Evolutionary conservation across 805 yeast species (phyloP), one percentile per base, ranked within the genome.

Genomic region (Yamadazyma scolyti): DNA sequence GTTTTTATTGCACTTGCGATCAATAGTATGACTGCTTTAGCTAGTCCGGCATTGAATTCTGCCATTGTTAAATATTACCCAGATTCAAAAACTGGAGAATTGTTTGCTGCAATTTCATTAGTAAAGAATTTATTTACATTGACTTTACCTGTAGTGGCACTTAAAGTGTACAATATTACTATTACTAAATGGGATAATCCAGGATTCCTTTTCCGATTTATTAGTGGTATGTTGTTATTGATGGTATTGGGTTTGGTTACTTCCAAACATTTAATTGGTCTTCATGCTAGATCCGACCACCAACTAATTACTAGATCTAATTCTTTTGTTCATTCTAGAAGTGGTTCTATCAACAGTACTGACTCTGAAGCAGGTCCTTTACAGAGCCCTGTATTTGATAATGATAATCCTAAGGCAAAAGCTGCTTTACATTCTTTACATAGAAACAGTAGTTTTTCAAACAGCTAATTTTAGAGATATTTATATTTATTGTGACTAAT

Each of bases 71-170:
- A 83, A 50, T 77, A 78, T 50, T 73, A 68, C 38, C 74, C 76
- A 1, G 75, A 75, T 23, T 65, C 70, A 9, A 69, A 70, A 39
- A 66, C 75, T 4, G 94, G 94, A 11, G 87, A 81, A 51, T 63
- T 79, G 11, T 82, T 81, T 56, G 88, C 90, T 7, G 86, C 81
- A 1, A 52, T 82, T 25, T 75, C 86, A 0, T 50, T 82, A 29
- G 48, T 80, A 11, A 74, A 77, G 47, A 79, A 75, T 40, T 28
- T 71, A 0, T 52, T 71, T 4, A 54, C 61, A 36, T 56, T 79
- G 37, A 34, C 70, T 6, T 56, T 67, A 1, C 87, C 90, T 0
- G 54, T 76, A 5, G 11, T 61, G 0, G 51, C 73, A 19, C 52
- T 80, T 11, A 54, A 59, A 2, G 31, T 78, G 15, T 82, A 81